These are phyloP conservation scores for Babesia bovis DNA, from an alignment of 169 alveolate genomes.

Conservation along the genomic window DNA sequence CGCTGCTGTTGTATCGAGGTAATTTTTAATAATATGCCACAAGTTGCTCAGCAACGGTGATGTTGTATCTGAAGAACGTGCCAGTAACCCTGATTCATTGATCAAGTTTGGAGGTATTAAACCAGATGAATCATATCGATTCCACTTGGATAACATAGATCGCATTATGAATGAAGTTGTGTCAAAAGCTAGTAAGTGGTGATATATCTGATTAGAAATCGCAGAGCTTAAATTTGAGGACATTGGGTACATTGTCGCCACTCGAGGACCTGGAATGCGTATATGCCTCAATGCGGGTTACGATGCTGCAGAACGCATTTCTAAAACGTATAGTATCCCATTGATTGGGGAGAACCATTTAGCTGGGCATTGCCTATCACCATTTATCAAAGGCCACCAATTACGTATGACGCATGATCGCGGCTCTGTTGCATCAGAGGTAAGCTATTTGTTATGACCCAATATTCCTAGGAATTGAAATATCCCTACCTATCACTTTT, in stretches of 20 bases:
- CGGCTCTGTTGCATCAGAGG: background rate
- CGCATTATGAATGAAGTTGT: constrained; percentile 35
- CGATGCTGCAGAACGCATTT: constrained; percentile 42
- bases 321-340: constrained; percentile 32
- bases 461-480: constrained; percentile 20
- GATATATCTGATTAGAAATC: background rate
- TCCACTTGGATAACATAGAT: constrained; percentile 42
- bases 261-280: constrained; percentile 74
- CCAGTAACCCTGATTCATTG: constrained; percentile 44
- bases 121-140: constrained; percentile 38
- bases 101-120: constrained; percentile 70
- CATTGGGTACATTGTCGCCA: constrained; percentile 60
- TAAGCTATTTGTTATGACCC: background rate
- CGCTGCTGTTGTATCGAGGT: constrained; percentile 65
- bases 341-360: constrained; percentile 59
- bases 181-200: constrained; percentile 46
- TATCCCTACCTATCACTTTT: constrained; percentile 66
- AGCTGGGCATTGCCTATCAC: constrained; percentile 65
- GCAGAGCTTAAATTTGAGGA: constrained; percentile 39
- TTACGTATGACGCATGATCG: background rate
- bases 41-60: constrained; percentile 52
- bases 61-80: constrained; percentile 55
- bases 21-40: background rate
- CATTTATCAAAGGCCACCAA: constrained; percentile 53
- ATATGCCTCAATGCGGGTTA: constrained; percentile 71